Base-by-base conservation (phyloP, 805 yeast genomes). In the Tetrapisispora taiwanensis region DNA sequence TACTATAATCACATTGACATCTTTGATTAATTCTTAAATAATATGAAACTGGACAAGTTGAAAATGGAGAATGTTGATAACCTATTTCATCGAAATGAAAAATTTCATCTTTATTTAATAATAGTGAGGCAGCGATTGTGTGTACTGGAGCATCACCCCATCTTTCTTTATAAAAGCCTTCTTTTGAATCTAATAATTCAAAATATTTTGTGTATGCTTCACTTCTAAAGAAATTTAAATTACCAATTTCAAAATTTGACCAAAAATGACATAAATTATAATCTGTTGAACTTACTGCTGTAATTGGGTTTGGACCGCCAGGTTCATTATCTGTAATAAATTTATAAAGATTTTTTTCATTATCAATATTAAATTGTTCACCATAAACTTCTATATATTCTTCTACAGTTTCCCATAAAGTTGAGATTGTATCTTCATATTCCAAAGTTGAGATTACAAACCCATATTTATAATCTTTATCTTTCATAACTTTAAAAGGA, bases 131-230 rank as follows among this genome's bases (percentile, higher is more conserved):
- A 1, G 78, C 95, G 26, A 86, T 68, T 0, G 90, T 70, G 60
- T 87, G 95, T 14, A 87, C 84, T 0, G 95, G 95, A 0, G 95
- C 95, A 65, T 88, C 96, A 14, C 96, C 96, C 96, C 96, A 88
- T 46, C 95, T 67, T 63, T 87, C 95, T 45, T 83, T 81, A 60
- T 82, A 82, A 58, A 85, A 84, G 4, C 92, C 92, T 39, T 87
- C 89, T 17, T 75, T 69, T 27, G 70, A 54, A 60, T 84, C 86
- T 49, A 85, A 69, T 59, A 67, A 68, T 24, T 81, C 73, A 58
- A 84, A 85, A 59, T 71, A 84, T 43, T 68, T 70, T 36, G 65
- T 57, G 62, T 85, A 85, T 27, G 73, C 74, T 36, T 81, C 74
- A 30, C 80, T 69, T 59, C 89, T 71, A 70, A 79, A 85, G 62